These are phyloP conservation scores for Echria macrotheca DNA, from an alignment of 495 filamentous ascomycete genomes.

Conservation along the genomic window DNA sequence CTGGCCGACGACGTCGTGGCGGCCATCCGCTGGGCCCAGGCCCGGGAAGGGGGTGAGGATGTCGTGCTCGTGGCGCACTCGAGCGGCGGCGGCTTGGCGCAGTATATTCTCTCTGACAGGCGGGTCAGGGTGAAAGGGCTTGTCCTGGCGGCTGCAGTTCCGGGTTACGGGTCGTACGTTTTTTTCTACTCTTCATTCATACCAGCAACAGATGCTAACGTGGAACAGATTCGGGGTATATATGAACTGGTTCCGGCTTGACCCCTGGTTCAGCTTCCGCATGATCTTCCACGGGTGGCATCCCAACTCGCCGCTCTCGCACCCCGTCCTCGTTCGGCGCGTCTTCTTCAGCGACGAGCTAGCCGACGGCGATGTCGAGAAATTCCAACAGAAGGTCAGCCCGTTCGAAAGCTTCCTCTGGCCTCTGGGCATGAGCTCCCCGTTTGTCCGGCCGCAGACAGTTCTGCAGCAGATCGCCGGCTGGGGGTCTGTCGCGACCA, in stretches of 20 bases:
- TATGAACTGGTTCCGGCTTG: slow-evolving; percentile 37
- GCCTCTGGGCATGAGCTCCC: slow-evolving; percentile 37
- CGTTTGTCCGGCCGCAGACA: slow-evolving; percentile 31
- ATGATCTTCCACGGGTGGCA: slow-evolving; percentile 39
- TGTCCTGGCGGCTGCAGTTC: slow-evolving; percentile 35
- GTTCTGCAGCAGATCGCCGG: slow-evolving; percentile 33
- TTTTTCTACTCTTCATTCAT: neutral
- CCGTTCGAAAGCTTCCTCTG: slow-evolving; percentile 43
- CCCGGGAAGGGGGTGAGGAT: slow-evolving; percentile 20
- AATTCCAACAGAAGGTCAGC: slow-evolving; percentile 31
- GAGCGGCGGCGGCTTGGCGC: slow-evolving; percentile 39
- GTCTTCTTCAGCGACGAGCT: slow-evolving; percentile 39
- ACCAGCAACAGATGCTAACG: slow-evolving; percentile 4
- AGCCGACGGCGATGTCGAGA: slow-evolving; percentile 22
- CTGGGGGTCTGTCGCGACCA: too few relatives aligned
- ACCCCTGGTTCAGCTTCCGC: slow-evolving; percentile 40
- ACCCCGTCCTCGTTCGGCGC: slow-evolving; percentile 32
- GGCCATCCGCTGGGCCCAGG: slow-evolving; percentile 31
- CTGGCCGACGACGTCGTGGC: slow-evolving; percentile 40
- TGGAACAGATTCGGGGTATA: slow-evolving; percentile 32
- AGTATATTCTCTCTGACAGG: slow-evolving; percentile 38
- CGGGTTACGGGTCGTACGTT: slow-evolving; percentile 42
- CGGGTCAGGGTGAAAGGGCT: slow-evolving; percentile 35
- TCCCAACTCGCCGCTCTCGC: slow-evolving; percentile 43
- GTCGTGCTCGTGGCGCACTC: slow-evolving; percentile 45